Evolutionary conservation across 2,329 filamentous ascomycete species (phyloP).

Genomic region (Pseudogymnoascus sp.): DNA sequence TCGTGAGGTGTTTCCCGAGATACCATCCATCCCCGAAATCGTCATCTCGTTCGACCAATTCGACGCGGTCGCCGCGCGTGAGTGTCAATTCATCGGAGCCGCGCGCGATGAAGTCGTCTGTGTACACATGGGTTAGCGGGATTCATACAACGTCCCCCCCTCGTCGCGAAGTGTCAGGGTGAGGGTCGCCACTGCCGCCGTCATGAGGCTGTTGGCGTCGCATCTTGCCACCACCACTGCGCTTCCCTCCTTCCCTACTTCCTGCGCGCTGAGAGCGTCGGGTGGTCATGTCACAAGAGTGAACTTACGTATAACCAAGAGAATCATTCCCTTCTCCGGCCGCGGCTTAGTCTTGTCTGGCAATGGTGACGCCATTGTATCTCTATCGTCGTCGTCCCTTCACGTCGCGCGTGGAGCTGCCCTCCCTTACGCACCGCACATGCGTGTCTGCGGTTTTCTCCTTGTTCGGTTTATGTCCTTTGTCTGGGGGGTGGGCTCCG

Average conservation of each 20-base stretch:
- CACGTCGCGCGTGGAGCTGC: neutral
- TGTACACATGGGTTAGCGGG: neutral
- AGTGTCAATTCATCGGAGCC: slow-evolving; percentile 90
- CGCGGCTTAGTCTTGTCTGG: slow-evolving; percentile 15
- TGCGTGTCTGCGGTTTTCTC: neutral
- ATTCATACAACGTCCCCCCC: too few species aligned
- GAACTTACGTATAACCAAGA: slow-evolving; percentile 64
- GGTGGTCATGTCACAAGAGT: neutral
- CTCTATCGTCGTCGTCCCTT: neutral
- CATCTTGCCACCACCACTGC: neutral
- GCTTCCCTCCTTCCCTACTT: neutral
- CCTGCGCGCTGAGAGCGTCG: neutral
- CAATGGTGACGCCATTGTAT: neutral
- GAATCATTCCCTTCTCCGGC: slow-evolving; percentile 56
- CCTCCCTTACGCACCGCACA: neutral
- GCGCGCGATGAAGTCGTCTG: slow-evolving; percentile 86
- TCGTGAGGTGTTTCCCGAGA: slow-evolving; percentile 63
- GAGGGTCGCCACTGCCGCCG: neutral
- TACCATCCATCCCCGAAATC: slow-evolving; percentile 88
- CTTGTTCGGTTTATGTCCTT: neutral
- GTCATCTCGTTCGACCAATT: slow-evolving; percentile 76
- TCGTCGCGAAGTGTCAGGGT: too few species aligned
- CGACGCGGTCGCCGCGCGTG: slow-evolving; percentile 73
- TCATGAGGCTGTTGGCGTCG: neutral
- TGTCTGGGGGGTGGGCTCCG: too few species aligned